Evolutionary conservation across 768 basidiomycete species (phyloP), one percentile per base, ranked within the genome.

Genomic region (Termitomyces sp.): DNA sequence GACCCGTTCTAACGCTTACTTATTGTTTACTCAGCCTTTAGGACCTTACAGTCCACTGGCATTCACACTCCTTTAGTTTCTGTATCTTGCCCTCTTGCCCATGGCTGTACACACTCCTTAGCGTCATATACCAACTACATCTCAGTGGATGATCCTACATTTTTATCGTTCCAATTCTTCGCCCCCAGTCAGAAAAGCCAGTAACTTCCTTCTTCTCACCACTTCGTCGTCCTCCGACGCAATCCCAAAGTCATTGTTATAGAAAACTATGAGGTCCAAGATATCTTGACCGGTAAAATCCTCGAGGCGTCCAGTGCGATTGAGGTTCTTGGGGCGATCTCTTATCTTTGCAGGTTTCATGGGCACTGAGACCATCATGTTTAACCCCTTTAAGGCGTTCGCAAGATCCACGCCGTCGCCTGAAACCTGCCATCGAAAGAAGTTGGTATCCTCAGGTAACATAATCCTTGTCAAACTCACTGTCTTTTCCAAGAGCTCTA

Each of bases 171-270:
- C 12, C 23, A 25, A 16, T 7, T 25, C 43, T 44, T 25, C 14
- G 23, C 14, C n/a, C 16, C 29, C 9, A 3, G 56, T 57, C 35
- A 57, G 11, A 45, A 57, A 57, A 7, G 5, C 8, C 8, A 44
- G 37, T 32, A 57, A 40, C 49, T 57, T 57, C 19, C 40, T 25
- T 34, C 44, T 44, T 23, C 56, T 21, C 9, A 6, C n/a, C 7
- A 2, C 42, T 16, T 51, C 48, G 32, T 35, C 37, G 5, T 48
- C 48, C 17, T 42, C 45, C 23, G 9, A 4, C 9, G 40, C 29
- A 9, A 59, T 59, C 3, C 40, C 53, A 25, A 57, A 57, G 7
- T 57, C 56, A 14, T 57, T 17, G 12, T 57, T 57, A 16, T 57
- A 57, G 11, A 57, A 57, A 4, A 57, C 40, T 3, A 57, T 40